These are phyloP conservation scores for Arthrocladium fulminans DNA, from an alignment of 2,329 filamentous ascomycete species.

Conservation along the genomic window DNA sequence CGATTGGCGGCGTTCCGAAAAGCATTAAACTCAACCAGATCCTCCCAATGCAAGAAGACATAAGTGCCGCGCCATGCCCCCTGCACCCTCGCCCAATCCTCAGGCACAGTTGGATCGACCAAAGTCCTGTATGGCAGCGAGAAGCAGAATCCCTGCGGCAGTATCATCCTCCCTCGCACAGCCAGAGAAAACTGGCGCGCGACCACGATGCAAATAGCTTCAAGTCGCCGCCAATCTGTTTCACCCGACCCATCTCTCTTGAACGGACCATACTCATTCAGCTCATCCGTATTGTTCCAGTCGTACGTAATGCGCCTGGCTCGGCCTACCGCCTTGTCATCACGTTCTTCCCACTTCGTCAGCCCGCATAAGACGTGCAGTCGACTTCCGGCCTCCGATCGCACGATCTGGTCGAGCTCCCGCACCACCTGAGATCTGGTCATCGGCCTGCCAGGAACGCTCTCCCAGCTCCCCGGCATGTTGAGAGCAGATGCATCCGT, in stretches of 20 bases:
- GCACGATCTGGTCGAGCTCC: slow-evolving; percentile 9
- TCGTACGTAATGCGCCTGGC: slow-evolving; percentile 21
- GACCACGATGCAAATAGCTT: slow-evolving; percentile 18
- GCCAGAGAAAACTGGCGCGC: slow-evolving; percentile 16
- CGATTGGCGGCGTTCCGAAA: slow-evolving; percentile 1
- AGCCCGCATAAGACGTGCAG: slow-evolving; percentile 22
- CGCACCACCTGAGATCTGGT: slow-evolving; percentile 11
- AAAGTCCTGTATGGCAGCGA: slow-evolving; percentile 21
- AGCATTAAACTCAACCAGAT: slow-evolving; percentile 19
- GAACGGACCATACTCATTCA: slow-evolving; percentile 22
- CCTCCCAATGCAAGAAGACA: slow-evolving; percentile 20
- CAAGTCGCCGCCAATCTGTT: slow-evolving; percentile 21
- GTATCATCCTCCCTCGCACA: slow-evolving; percentile 13
- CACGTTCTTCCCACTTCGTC: slow-evolving; percentile 16
- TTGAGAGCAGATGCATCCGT: neutral
- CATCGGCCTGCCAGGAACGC: slow-evolving; percentile 7
- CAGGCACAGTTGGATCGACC: slow-evolving; percentile 12
- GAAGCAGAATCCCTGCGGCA: slow-evolving; percentile 21
- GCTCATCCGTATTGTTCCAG: slow-evolving; percentile 14
- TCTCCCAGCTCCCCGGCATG: slow-evolving; percentile 5
- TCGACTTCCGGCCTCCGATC: slow-evolving; percentile 16
- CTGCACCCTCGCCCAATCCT: slow-evolving; percentile 21
- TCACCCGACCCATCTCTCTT: slow-evolving; percentile 18
- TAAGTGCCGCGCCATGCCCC: slow-evolving; percentile 22
- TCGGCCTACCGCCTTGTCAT: slow-evolving; percentile 13